These are phyloP conservation scores for Corymbia citriodora DNA, from an alignment of 441 rosid genomes.

Conservation along the genomic window DNA sequence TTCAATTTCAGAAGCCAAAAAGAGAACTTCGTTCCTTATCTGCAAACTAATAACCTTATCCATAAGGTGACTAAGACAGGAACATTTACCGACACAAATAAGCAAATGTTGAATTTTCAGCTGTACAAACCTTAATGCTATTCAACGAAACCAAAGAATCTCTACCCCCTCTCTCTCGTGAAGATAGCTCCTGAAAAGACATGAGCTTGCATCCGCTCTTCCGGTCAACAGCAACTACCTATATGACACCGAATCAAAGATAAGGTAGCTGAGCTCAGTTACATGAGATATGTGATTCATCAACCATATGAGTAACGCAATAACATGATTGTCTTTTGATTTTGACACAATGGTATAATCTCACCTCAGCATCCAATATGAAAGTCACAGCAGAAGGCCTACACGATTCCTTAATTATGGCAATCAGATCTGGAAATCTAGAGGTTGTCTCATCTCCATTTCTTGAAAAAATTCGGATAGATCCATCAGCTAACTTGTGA, in stretches of 20 bases:
- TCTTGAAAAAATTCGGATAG: conserved; percentile 64
- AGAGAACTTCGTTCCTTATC: not conserved
- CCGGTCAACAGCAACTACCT: conserved; percentile 91
- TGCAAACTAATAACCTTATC: not conserved
- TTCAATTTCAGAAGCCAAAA: not conserved
- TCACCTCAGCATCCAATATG: conserved; percentile 88
- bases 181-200: conserved; percentile 94
- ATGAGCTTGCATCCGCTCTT: conserved; percentile 64
- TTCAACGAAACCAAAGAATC: conserved; percentile 45
- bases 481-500: conserved; percentile 59
- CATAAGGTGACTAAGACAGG: not conserved
- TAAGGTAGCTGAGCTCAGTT: not conserved
- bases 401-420: conserved; percentile 45
- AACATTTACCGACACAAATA: not conserved
- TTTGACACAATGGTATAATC: conserved; percentile 2
- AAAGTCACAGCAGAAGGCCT: conserved; percentile 56
- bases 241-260: conserved; percentile 8
- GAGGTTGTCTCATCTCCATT: conserved; percentile 87
- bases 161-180: conserved; percentile 84
- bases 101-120: not conserved
- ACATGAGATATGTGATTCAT: not conserved
- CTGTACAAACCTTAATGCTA: conserved; percentile 60
- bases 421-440: conserved; percentile 74
- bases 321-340: not conserved
- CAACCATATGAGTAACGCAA: not conserved